Conservation (phyloP, 2,329 filamentous ascomycete species). For the Lizonia empirigonia region DNA sequence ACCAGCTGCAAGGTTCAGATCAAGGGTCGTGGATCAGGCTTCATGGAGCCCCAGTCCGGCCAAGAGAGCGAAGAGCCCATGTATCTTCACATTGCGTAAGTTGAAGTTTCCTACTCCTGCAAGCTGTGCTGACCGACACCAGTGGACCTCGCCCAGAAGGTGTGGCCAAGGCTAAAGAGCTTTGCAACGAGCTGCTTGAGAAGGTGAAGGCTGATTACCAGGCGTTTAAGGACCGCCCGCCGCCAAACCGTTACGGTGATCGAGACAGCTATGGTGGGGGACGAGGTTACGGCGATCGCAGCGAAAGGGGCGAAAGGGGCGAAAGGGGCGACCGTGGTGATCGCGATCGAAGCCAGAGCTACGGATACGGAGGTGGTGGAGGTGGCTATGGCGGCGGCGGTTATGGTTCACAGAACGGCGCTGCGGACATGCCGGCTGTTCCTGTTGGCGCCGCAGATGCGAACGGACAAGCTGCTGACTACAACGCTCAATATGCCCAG, state of each 20-base stretch:
- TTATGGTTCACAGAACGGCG: constrained; percentile 41
- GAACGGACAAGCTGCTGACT: constrained; percentile 60
- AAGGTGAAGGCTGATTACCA: constrained; percentile 92
- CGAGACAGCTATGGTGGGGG: constrained; percentile 47
- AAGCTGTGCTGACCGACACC: constrained; percentile 18
- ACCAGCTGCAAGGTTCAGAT: constrained; percentile 97
- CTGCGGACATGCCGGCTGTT: constrained; percentile 35
- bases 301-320: constrained; percentile 41
- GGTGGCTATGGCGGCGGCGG: constrained; percentile 42
- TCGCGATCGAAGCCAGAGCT: constrained; percentile 50
- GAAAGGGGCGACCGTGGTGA: constrained; percentile 49
- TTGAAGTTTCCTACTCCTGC: neutral
- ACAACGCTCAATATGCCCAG: constrained; percentile 80
- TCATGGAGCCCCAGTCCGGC: constrained; percentile 86
- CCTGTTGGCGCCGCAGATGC: constrained; percentile 53
- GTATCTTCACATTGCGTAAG: constrained; percentile 94
- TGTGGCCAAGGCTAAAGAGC: constrained; percentile 83
- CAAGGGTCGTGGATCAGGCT: constrained; percentile 94
- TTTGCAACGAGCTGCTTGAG: constrained; percentile 84
- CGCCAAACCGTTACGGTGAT: constrained; percentile 54
- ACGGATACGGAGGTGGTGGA: constrained; percentile 48
- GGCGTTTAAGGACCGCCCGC: constrained; percentile 75
- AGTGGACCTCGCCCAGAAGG: constrained; percentile 87
- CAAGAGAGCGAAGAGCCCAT: constrained; percentile 93
- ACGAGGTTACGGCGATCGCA: constrained; percentile 49